Base-by-base conservation (phyloP, 306 rosid genomes). In the Glycine latifolia region DNA sequence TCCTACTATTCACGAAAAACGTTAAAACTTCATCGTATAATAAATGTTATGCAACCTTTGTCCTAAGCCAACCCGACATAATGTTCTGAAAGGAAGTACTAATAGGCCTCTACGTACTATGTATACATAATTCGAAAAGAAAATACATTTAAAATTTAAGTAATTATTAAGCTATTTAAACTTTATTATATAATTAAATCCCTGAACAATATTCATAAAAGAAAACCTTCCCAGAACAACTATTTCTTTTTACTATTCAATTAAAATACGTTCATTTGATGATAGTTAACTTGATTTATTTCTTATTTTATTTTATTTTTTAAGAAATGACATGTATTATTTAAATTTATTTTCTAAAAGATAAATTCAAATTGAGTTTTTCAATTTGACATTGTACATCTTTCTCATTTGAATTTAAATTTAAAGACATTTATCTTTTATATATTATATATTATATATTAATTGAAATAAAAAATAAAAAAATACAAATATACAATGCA, bases 41-140 rank as follows among this genome's bases (percentile, higher is more conserved):
- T 66, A 39, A 66, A 56, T 75, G 16, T 49, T 62, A 47, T 76
- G 44, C 48, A 26, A 47, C 37, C 71, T 61, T 14, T 53, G 58
- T 76, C 71, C 33, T 61, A 48, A 14, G 61, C 72, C 72, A 31
- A 76, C 73, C 81, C 54, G 17, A 53, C 81, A 37, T 78, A 66
- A 39, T 78, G 72, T 66, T 39, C 17, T 31, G 26, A 78, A 52
- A 60, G 31, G 3, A 66, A 16, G 15, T 66, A 52, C 55, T 4
- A 65, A 47, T 9, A 12, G 7, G 4, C 47, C 7, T 35, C 15
- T 6, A 12, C 14, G 11, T 14, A 37, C 43, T 48, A 14, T 47
- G 10, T 46, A 46, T 6, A 17, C 10, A 70, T 12, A 6, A 69
- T 69, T 46, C 4, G 10, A 43, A 0, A 11, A 17, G 1, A 46